Base-by-base conservation (phyloP, 2,329 filamentous ascomycete genomes). In the Diaporthe sp. region DNA sequence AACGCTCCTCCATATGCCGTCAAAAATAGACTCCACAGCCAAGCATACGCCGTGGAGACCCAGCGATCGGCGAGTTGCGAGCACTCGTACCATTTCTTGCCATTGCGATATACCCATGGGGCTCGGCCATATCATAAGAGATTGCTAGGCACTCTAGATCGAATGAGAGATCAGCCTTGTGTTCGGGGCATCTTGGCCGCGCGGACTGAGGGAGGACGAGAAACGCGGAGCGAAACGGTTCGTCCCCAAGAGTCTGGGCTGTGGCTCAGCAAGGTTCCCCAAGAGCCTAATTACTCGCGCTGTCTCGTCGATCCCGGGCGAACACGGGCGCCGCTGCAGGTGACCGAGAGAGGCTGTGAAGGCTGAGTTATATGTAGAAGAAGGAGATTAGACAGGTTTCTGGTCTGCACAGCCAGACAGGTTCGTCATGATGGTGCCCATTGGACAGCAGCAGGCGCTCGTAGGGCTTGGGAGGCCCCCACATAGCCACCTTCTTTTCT, bases 201-300 rank as follows among this genome's bases (percentile, higher is more conserved):
- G 49, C n/a, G n/a, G 65, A 20, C 34, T 6, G n/a, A n/a, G 61
- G 34, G 49, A 42, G n/a, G 47, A 55, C 65, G 65, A 70, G 65
- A 70, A 70, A 70, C 65, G 65, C 65, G 65, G 65, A 70, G 65
- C 65, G 65, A 70, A 70, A 70, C 49, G 65, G 65, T 70, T 70
- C 65, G 65, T 70, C 65, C 37, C 65, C 65, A 70, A 70, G 49
- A 70, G 31, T 49, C 65, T 70, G 47, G 65, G 65, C 49, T 70
- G 65, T 17, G 65, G 65, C 65, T 70, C 65, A 70, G 65, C 65
- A 37, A 55, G 31, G 34, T 55, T 70, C 65, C 49, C 65, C 47
- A 55, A 42, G 42, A 55, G 47, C 49, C 58, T 55, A 55, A 70
- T 42, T 55, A 55, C 49, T 55, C 65, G 49, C 17, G 49, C 47